phyloP scores from a whole-genome alignment of 306 rosid genomes.

The Macrotyloma uniflorum region DNA sequence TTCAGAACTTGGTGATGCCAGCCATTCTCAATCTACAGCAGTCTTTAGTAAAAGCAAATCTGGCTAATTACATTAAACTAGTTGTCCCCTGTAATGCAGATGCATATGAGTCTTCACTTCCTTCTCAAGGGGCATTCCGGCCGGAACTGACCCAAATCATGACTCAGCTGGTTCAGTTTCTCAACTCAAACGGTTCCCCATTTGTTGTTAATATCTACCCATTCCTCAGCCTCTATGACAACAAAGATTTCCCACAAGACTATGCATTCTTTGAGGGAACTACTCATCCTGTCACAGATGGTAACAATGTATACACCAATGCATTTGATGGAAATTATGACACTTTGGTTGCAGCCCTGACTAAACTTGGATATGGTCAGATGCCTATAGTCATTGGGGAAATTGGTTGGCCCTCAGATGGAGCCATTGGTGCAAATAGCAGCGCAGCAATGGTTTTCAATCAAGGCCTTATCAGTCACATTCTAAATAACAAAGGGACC shows the following conservation, averaged over 20 bases:
- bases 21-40: slow-evolving; percentile 26
- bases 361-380: slow-evolving; percentile 75
- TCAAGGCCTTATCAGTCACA: slow-evolving; percentile 76
- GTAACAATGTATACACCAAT: slow-evolving; percentile 30
- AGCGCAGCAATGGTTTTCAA: slow-evolving; percentile 79
- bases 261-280: slow-evolving; percentile 39
- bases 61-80: slow-evolving; percentile 30
- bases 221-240: slow-evolving; percentile 36
- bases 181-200: slow-evolving; percentile 35
- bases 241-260: slow-evolving; percentile 31
- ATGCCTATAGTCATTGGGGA: slow-evolving; percentile 81
- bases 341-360: slow-evolving; percentile 36
- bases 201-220: slow-evolving; percentile 35
- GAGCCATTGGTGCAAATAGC: slow-evolving; percentile 73
- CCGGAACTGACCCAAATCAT: slow-evolving; percentile 31
- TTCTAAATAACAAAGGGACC: slow-evolving; percentile 66
- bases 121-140: slow-evolving; percentile 32
- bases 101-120: slow-evolving; percentile 28
- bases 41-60: slow-evolving; percentile 34
- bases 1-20: slow-evolving; percentile 28
- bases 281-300: slow-evolving; percentile 35
- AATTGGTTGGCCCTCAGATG: slow-evolving; percentile 90
- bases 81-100: slow-evolving; percentile 40
- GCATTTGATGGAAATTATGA: slow-evolving; percentile 43
- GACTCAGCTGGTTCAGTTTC: slow-evolving; percentile 36